These are phyloP conservation scores for Arachnomyces sp. DNA, from an alignment of 2,329 filamentous ascomycete species.

Conservation along the genomic window DNA sequence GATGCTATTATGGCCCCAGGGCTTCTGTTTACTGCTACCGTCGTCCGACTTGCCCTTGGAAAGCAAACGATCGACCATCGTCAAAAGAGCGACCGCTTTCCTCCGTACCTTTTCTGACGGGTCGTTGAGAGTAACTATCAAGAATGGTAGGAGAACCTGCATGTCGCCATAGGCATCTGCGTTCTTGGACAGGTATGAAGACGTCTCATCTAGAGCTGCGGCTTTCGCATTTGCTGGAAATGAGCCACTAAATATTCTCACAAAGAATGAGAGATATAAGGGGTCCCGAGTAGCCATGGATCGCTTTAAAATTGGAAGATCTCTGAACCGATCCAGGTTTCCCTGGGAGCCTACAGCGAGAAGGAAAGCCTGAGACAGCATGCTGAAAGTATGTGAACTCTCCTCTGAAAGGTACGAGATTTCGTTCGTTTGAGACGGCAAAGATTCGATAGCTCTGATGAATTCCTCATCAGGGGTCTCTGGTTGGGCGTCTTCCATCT, in stretches of 20 bases:
- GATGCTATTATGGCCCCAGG: conserved; percentile 56
- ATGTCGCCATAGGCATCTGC: conserved; percentile 53
- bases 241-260: conserved; percentile 63
- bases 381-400: conserved; percentile 27
- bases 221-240: conserved; percentile 61
- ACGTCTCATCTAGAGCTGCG: conserved; percentile 59
- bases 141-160: conserved; percentile 76
- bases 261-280: conserved; percentile 67
- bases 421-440: conserved; percentile 21
- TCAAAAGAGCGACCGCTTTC: conserved; percentile 60
- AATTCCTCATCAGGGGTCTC: conserved; percentile 19
- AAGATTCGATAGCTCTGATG: conserved; percentile 24
- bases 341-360: conserved; percentile 24
- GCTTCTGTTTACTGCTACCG: conserved; percentile 19
- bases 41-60: conserved; percentile 37
- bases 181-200: conserved; percentile 45
- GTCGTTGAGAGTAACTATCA: conserved; percentile 66
- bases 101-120: conserved; percentile 66
- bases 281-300: conserved; percentile 47
- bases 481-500: conserved; percentile 39
- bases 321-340: conserved; percentile 26
- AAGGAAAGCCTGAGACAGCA: conserved; percentile 31
- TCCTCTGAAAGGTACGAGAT: conserved; percentile 30
- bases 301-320: conserved; percentile 30
- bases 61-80: conserved; percentile 47